A percentile compares a stretch with the other conserved stretches of the same genome.
phyloP scores from a whole-genome alignment of 78 protist species.

The Dictyostelium brefeldianum region DNA sequence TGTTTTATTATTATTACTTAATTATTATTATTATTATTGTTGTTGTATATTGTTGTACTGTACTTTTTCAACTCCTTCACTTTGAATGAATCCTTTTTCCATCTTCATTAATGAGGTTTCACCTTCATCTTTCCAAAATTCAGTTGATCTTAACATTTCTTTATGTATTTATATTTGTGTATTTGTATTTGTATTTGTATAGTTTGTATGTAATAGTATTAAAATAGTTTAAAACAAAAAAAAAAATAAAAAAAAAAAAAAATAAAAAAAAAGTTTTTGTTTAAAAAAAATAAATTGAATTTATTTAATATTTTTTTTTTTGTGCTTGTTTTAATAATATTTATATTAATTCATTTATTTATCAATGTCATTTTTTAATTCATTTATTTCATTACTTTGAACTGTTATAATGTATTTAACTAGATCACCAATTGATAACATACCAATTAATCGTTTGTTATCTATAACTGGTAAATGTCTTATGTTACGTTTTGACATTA shows the following conservation, averaged over 20 bases:
- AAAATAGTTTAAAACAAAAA: neutral
- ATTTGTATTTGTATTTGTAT: neutral
- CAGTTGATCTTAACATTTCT: conserved; percentile 46
- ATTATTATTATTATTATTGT: too few species aligned
- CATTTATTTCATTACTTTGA: conserved; percentile 25
- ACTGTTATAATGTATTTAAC: conserved; percentile 51
- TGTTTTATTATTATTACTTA: neutral
- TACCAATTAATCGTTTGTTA: conserved; percentile 49
- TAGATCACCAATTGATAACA: conserved; percentile 72
- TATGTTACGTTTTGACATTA: conserved; percentile 50
- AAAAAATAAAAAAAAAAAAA: neutral
- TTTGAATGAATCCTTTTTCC: conserved; percentile 48
- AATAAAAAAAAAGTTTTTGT: neutral
- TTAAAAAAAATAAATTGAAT: too few species aligned
- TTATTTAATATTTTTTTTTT: neutral
- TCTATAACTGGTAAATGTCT: conserved; percentile 76
- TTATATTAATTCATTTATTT: neutral
- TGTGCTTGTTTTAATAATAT: neutral
- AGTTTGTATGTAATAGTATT: too few species aligned
- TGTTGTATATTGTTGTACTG: too few species aligned
- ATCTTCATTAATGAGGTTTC: conserved; percentile 17
- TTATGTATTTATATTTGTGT: too few species aligned
- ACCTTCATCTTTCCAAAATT: conserved; percentile 50
- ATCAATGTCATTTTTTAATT: conserved; percentile 20
- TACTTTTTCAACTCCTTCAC: conserved; percentile 60